Evolutionary conservation across 805 yeast genomes (phyloP), one percentile per base, ranked within the genome.

Genomic region (Osmozyma mogii): DNA sequence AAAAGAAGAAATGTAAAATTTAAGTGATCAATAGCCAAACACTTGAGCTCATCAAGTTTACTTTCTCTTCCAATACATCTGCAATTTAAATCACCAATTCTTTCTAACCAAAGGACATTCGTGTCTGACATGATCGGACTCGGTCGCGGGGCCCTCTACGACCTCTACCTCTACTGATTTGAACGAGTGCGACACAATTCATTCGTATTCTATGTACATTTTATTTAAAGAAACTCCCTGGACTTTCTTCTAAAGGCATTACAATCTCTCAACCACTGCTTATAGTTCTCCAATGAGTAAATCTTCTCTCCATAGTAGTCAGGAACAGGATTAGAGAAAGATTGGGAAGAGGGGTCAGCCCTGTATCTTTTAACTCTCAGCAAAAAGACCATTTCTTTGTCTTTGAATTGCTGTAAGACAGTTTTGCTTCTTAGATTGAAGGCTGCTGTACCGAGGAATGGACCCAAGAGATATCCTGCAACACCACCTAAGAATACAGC

Each of bases 241-340:
- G 85, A 71, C 58, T 84, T 85, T 62, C 88, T 75, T 52, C 78
- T 75, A 65, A 81, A 92, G 21, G 95, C 87, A 48, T 84, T 80
- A 50, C 95, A 84, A 56, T 92, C 97, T 49, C 97, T 75, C 47
- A 92, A 68, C 98, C 98, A 92, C 55, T 84, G 92, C 60, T 87
- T 82, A 60, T 92, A 92, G 41, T 76, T 88, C 44, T 74, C 73
- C 49, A 89, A 58, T 30, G 94, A 80, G 30, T 85, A 84, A 38
- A 92, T 88, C 57, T 84, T 84, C 61, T 92, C 98, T 23, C 98
- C 98, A 52, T 92, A 92, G 60, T 87, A 92, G 57, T 92, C 98
- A n/a, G 96, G 96, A 27, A 92, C 94, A 9, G 97, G 97, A 58
- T 89, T 92, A 32, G 83, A 71, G 58, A 87, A 80, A 48, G 87